Evolutionary conservation across 768 basidiomycete species (phyloP), one percentile per base, ranked within the genome.

Genomic region (Rhodotorula paludigena): DNA sequence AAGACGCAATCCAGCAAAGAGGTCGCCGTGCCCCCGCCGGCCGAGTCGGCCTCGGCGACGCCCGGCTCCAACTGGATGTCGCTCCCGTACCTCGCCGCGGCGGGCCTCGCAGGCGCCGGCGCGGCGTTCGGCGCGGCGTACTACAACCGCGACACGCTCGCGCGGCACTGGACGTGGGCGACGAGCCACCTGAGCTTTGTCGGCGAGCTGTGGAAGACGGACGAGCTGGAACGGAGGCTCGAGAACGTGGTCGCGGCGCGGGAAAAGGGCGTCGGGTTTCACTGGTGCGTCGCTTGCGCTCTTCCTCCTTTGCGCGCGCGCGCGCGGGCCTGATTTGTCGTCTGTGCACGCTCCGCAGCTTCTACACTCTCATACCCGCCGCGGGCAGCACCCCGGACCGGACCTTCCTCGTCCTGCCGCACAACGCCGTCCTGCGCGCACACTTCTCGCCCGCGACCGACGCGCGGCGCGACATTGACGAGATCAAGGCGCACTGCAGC

Each of bases 171-270:
- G 66, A 32, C 12, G 16, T 73, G 72, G 72, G 68, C 68, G 48
- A 73, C 68, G 57, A 66, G 64, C n/a, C 72, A 73, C 51, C 45
- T 73, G 41, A 52, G 45, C 12, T 73, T 69, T 28, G 72, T 73
- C 15, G 72, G 64, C 20, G 72, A 73, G 59, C 49, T 73, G 54
- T 73, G 72, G 72, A 66, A 65, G 55, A 41, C 49, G n/a, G 58
- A 60, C 12, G 54, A 56, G 44, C 25, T 73, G 25, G 72, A 69
- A 41, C 9, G n/a, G 51, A 33, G 72, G 45, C n/a, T 68, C 7
- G 41, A 47, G 12, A 14, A 23, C 36, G 45, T 72, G 1, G 60
- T 52, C 14, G 38, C 33, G 9, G 55, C 55, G 35, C 6, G 25
- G 38, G 58, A 60, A 32, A 53, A 55, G 41, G 63, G 61, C n/a